These are phyloP conservation scores for Dendrobium huoshanense DNA, from an alignment of 106 monocot species.

Conservation along the genomic window DNA sequence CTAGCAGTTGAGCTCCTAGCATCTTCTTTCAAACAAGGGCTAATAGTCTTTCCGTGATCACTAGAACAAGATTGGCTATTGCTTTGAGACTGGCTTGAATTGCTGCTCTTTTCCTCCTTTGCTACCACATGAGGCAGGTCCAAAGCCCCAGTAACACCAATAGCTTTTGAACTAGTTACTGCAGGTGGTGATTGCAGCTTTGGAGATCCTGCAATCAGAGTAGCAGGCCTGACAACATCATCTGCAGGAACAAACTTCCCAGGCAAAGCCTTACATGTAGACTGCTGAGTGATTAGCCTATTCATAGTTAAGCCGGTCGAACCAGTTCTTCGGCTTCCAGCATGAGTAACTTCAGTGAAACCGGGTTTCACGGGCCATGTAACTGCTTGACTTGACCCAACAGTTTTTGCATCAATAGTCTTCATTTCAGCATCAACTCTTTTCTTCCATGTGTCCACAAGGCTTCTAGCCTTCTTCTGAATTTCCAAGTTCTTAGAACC, in stretches of 20 bases:
- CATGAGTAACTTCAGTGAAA: constrained; percentile 32
- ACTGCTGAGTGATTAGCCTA: constrained; percentile 31
- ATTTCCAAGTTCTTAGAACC: constrained; percentile 76
- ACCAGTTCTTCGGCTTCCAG: constrained; percentile 31
- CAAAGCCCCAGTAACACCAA: neutral
- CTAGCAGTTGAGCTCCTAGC: constrained; percentile 46
- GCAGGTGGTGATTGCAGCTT: constrained; percentile 20
- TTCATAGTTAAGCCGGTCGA: constrained; percentile 30
- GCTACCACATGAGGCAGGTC: constrained; percentile 38
- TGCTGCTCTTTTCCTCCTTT: constrained; percentile 84
- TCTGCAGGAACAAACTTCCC: constrained; percentile 35
- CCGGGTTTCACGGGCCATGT: constrained; percentile 49
- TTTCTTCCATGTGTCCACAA: constrained; percentile 91
- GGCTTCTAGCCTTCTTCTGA: constrained; percentile 74
- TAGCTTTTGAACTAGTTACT: constrained; percentile 23
- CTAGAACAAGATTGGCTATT: constrained; percentile 40
- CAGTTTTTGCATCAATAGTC: constrained; percentile 50
- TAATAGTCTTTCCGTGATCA: constrained; percentile 35
- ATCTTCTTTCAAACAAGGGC: constrained; percentile 61
- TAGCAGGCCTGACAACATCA: constrained; percentile 20
- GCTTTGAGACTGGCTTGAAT: constrained; percentile 59
- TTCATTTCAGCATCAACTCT: constrained; percentile 91
- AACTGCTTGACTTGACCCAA: constrained; percentile 35
- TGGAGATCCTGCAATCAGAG: constrained; percentile 19
- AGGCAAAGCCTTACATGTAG: constrained; percentile 27